Base-by-base conservation (phyloP, 2,329 filamentous ascomycete species). In the Lasiodiplodia hormozganensis region DNA sequence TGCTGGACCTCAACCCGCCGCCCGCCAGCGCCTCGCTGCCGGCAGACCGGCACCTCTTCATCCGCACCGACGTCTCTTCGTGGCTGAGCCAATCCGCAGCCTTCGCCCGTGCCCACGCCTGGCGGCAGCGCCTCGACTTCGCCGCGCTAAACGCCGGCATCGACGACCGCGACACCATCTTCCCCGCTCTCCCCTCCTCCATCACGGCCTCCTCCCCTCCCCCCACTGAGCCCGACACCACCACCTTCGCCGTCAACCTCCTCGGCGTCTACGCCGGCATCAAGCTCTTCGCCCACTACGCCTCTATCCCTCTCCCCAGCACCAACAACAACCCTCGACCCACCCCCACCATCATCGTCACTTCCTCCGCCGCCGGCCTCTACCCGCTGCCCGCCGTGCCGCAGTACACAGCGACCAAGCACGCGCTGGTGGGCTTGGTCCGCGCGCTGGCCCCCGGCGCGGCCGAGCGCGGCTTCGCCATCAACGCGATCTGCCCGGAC, bases 101-200 rank as follows among this genome's bases (percentile, higher is more conserved):
- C 4, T 82, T 83, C 72, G 76, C 78, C 57, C 72, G 75, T 25
- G 78, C 79, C 0, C 83, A 79, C 65, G 76, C 80, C 74, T 83
- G 80, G 79, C 80, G 80, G 6, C 77, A 76, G 58, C 74, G 81
- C 0, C 70, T 83, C 1, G 81, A 83, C 69, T 78, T 83, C 66
- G 76, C 78, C 70, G 80, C 81, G 49, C 78, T 81, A 2, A 83
- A 84, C 72, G 82, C 82, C 2, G 77, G 77, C 64, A 78, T 77
- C 56, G 76, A 77, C 65, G 77, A 79, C 70, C 73, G 76, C 16
- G 76, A 78, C 64, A 74, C 77, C 71, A 77, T 79, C 69, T 78
- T 78, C 71, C 62, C 70, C 66, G 36, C 49, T 16, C 71, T 77
- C 57, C 34, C 16, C 36, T 6, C 54, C 43, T 69, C 76, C 31